These are phyloP conservation scores for Tarenaya hassleriana DNA, from an alignment of 345 rosid genomes.

Conservation along the genomic window DNA sequence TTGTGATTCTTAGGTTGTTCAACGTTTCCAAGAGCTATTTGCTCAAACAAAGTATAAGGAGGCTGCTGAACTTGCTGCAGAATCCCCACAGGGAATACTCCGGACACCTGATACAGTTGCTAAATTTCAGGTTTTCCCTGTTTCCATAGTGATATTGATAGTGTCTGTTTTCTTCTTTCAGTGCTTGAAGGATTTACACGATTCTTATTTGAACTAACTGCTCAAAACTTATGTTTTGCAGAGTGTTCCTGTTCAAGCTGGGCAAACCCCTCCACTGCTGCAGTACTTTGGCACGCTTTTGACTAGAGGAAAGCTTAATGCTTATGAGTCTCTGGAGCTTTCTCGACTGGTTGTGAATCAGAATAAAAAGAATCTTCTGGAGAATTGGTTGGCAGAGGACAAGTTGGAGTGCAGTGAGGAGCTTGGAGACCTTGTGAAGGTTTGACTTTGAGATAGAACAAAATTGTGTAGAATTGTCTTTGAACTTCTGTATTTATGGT, in stretches of 20 bases:
- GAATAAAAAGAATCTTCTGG: constrained; percentile 92
- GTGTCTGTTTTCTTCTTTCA: background rate
- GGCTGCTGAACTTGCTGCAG: constrained; percentile 99
- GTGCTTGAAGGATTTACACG: background rate
- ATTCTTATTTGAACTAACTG: too few relatives aligned
- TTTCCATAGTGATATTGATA: constrained; percentile 5
- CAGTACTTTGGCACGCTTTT: constrained; percentile 98
- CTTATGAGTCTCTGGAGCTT: constrained; percentile 92
- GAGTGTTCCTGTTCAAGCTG: constrained; percentile 99
- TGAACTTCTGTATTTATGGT: background rate
- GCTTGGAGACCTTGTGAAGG: constrained; percentile 99
- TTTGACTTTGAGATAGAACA: constrained; percentile 25
- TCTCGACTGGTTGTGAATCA: constrained; percentile 98
- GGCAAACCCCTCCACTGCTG: constrained; percentile 94
- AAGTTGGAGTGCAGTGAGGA: constrained; percentile 98
- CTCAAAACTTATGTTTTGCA: constrained; percentile 23
- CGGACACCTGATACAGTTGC: constrained; percentile 97
- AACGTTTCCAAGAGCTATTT: constrained; percentile 95
- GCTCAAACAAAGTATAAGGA: constrained; percentile 98
- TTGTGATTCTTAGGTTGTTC: constrained; percentile 64
- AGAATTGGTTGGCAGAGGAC: constrained; percentile 98
- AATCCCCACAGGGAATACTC: constrained; percentile 95
- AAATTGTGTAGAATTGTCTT: background rate
- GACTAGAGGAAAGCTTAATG: constrained; percentile 91
- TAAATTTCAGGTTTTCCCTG: constrained; percentile 78